phyloP scores from a whole-genome alignment of 108 stramenopile species.

The Cylindrotheca fusiformis region DNA sequence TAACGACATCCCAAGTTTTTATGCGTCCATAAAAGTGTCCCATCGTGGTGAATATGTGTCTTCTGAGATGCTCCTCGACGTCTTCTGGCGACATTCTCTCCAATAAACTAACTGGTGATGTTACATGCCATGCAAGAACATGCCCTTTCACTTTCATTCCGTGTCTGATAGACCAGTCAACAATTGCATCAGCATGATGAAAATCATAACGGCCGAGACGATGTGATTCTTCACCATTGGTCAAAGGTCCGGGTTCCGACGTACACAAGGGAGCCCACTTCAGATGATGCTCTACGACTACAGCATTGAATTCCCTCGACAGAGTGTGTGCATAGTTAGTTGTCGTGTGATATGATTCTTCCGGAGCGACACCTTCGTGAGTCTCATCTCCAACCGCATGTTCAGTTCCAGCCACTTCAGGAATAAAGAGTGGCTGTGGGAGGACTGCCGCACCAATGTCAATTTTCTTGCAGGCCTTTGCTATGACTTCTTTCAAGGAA shows the following conservation, averaged over 20 bases:
- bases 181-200: slow-evolving; percentile 75
- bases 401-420: slow-evolving; percentile 42
- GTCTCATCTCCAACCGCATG: slow-evolving; percentile 13
- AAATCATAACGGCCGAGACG: slow-evolving; percentile 86
- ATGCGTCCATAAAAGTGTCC: slow-evolving; percentile 82
- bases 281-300: slow-evolving; percentile 89
- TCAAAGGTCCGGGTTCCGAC: slow-evolving; percentile 61
- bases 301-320: slow-evolving; percentile 81
- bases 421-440: slow-evolving; percentile 60
- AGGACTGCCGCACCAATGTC: slow-evolving; percentile 81
- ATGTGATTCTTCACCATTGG: slow-evolving; percentile 36
- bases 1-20: slow-evolving; percentile 90
- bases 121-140: slow-evolving; percentile 87
- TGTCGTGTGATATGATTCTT: background rate
- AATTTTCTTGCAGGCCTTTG: slow-evolving; percentile 54
- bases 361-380: slow-evolving; percentile 10
- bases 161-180: slow-evolving; percentile 79
- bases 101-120: slow-evolving; percentile 60
- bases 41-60: slow-evolving; percentile 88
- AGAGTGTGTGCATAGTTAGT: slow-evolving; percentile 54
- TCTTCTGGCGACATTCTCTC: slow-evolving; percentile 57
- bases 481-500: slow-evolving; percentile 52
- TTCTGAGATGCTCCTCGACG: slow-evolving; percentile 52
- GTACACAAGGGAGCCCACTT: slow-evolving; percentile 83
- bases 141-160: slow-evolving; percentile 87